A percentile compares a stretch with the other conserved stretches of the same genome.
Conservation (phyloP, 108 stramenopile genomes). For the Discostella stelligeroides region DNA sequence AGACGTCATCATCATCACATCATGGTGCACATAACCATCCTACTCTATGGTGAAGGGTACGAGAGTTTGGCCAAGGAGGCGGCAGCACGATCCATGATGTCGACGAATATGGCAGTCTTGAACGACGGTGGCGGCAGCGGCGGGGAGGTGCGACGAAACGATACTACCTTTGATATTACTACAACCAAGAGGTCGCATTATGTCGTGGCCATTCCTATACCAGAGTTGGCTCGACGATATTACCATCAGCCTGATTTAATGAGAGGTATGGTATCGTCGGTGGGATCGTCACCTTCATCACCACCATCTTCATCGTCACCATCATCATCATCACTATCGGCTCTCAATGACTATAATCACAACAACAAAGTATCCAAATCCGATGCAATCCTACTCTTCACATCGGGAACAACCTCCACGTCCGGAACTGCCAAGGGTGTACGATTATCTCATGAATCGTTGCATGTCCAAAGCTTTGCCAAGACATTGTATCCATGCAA, state of each 20-base stretch:
- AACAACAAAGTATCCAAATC: neutral
- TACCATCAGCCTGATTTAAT: neutral
- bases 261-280: no score
- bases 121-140: no score
- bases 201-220: conserved; percentile 32
- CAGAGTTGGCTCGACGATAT: neutral
- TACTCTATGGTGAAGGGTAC: conserved; percentile 51
- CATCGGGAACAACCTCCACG: conserved; percentile 76
- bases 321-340: neutral
- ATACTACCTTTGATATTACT: no score
- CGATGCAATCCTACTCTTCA: conserved; percentile 79
- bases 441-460: conserved; percentile 70
- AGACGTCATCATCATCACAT: no score
- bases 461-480: conserved; percentile 70
- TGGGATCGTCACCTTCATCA: no score
- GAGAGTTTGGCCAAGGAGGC: conserved; percentile 39
- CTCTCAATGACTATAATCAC: neutral
- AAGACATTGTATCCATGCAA: conserved; percentile 63
- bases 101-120: neutral
- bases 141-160: no score
- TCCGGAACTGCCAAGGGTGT: conserved; percentile 74
- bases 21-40: conserved; percentile 31
- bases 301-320: neutral
- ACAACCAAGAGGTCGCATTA: conserved; percentile 14
- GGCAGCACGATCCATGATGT: conserved; percentile 6